Percentiles rank a stretch among this genome's conserved stretches.
phyloP scores from a whole-genome alignment of 164 flowering plant species.

The Vitis riparia region DNA sequence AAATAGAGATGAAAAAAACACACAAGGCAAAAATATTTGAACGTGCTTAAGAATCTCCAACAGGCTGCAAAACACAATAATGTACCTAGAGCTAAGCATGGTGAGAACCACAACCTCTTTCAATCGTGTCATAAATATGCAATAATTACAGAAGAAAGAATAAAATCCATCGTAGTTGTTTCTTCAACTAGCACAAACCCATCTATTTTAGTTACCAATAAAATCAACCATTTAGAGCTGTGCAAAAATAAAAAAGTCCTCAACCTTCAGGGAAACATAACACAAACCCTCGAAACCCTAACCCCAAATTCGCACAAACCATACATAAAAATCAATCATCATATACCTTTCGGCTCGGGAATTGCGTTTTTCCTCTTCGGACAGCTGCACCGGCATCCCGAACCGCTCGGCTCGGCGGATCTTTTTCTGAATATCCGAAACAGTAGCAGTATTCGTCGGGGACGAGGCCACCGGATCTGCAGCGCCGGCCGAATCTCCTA shows the following conservation, averaged over 20 bases:
- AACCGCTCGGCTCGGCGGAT: slow-evolving; percentile 77
- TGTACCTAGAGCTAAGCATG: too few relatives aligned
- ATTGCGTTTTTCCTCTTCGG: slow-evolving; percentile 66
- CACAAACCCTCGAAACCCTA: not conserved
- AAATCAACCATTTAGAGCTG: not conserved
- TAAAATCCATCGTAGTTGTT: not conserved
- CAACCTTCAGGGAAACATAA: not conserved
- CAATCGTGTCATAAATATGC: not conserved
- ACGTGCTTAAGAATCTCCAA: too few relatives aligned
- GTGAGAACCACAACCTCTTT: too few relatives aligned
- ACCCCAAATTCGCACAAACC: not conserved
- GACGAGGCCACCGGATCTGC: slow-evolving; percentile 10
- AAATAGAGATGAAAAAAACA: too few relatives aligned
- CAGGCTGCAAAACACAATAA: too few relatives aligned
- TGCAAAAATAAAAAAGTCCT: not conserved
- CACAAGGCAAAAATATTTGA: too few relatives aligned
- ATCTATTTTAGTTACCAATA: too few relatives aligned
- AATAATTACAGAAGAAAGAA: not conserved
- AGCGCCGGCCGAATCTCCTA: not conserved
- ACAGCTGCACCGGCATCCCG: slow-evolving; percentile 54
- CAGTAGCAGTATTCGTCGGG: slow-evolving; percentile 16
- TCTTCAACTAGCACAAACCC: too few relatives aligned
- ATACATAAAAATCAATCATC: not conserved
- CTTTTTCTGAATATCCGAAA: slow-evolving; percentile 49
- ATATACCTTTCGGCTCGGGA: slow-evolving; percentile 71